phyloP scores from a whole-genome alignment of 768 basidiomycete genomes.

The Polyporus arcularius region DNA sequence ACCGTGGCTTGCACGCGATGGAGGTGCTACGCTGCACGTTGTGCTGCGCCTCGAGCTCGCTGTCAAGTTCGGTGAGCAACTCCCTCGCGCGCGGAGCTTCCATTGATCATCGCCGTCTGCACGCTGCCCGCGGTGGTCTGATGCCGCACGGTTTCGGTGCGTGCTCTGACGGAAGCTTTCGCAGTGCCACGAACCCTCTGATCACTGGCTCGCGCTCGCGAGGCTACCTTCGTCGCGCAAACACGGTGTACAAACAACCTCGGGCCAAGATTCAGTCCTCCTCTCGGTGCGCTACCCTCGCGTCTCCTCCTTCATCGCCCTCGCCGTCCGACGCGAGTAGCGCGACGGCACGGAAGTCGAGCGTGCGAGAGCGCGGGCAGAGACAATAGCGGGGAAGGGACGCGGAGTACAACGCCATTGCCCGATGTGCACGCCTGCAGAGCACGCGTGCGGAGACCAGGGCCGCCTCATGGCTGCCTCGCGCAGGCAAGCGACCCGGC shows the following conservation, averaged over 20 bases:
- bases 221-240: neutral
- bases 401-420: neutral
- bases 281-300: neutral
- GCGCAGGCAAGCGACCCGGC: slow-evolving; percentile 38
- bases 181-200: neutral
- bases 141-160: slow-evolving; percentile 29
- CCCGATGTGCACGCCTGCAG: neutral
- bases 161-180: slow-evolving; percentile 14
- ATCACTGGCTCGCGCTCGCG: neutral
- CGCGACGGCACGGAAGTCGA: neutral
- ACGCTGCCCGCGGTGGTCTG: slow-evolving; percentile 15
- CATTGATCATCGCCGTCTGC: slow-evolving; percentile 9
- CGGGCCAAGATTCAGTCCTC: neutral
- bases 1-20: no score
- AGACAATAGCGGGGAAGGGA: neutral
- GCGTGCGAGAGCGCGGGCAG: neutral
- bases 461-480: slow-evolving; percentile 45
- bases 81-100: neutral
- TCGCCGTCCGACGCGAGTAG: neutral
- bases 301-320: neutral
- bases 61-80: neutral
- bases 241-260: slow-evolving; percentile 3
- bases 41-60: neutral
- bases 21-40: neutral
- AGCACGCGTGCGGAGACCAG: slow-evolving; percentile 8